A percentile compares a stretch with the other conserved stretches of the same genome.
Conservation (phyloP, 2,329 filamentous ascomycete species). For the Sclerotinia sclerotiorum region DNA sequence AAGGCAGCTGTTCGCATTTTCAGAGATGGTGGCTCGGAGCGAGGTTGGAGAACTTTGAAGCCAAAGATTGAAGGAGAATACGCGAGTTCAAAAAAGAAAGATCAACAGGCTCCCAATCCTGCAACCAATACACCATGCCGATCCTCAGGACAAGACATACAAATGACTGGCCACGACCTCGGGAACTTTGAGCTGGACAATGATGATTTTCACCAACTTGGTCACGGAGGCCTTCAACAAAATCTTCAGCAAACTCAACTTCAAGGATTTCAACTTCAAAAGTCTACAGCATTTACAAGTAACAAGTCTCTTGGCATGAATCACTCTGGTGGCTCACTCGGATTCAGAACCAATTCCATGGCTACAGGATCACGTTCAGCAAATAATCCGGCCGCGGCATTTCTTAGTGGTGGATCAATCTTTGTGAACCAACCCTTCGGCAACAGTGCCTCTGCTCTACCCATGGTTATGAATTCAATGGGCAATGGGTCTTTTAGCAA, state of each 20-base stretch:
- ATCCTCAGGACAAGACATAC: background rate
- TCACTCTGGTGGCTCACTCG: background rate
- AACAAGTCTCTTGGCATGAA: background rate
- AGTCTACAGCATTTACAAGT: background rate
- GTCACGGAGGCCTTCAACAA: background rate
- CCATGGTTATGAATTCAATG: background rate
- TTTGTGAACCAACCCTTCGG: background rate
- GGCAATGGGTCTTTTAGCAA: background rate
- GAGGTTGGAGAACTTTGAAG: constrained; percentile 38
- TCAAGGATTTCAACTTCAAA: background rate
- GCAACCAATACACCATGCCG: background rate
- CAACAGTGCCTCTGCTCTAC: background rate
- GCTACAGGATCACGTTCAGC: background rate
- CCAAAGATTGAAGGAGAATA: constrained; percentile 39
- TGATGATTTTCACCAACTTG: background rate
- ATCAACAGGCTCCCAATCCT: background rate
- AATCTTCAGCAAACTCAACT: constrained; percentile 2
- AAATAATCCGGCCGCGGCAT: background rate
- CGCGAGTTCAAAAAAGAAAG: constrained; percentile 14
- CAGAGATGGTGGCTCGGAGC: constrained; percentile 37
- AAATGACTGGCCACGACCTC: constrained; percentile 2
- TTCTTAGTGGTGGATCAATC: background rate
- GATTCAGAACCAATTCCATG: background rate
- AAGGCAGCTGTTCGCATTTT: constrained; percentile 39
- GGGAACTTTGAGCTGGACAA: background rate